phyloP scores from a whole-genome alignment of 495 filamentous ascomycete genomes.

The Neurospora sublineolata region DNA sequence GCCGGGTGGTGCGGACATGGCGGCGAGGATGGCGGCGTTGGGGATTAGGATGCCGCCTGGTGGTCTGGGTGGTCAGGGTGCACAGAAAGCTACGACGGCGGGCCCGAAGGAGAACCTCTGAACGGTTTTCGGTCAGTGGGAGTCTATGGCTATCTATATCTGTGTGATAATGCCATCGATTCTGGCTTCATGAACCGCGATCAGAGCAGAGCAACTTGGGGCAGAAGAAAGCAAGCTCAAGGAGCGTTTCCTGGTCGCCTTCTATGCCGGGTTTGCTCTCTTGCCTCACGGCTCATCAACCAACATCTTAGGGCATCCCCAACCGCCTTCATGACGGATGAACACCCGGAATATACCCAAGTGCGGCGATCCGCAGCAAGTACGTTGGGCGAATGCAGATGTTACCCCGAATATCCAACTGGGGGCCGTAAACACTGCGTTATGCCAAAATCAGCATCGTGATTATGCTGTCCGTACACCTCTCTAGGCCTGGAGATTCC shows the following conservation, averaged over 20 bases:
- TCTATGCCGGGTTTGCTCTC: background rate
- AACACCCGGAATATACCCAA: background rate
- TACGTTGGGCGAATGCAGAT: background rate
- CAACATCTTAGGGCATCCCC: background rate
- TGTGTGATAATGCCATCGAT: background rate
- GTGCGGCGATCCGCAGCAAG: background rate
- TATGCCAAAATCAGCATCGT: background rate
- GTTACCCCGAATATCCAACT: background rate
- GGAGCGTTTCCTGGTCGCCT: background rate
- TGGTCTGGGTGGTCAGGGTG: background rate
- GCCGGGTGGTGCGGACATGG: conserved; percentile 4
- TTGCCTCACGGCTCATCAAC: background rate
- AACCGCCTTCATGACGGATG: background rate
- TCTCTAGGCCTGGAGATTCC: background rate
- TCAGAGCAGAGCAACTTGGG: background rate
- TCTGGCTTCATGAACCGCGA: background rate
- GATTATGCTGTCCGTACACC: no score
- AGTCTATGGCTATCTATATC: no score
- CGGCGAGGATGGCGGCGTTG: conserved; percentile 14
- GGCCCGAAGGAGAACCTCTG: conserved; percentile 17
- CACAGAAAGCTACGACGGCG: background rate
- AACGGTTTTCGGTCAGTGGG: no score
- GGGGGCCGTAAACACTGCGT: background rate
- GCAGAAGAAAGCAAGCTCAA: background rate
- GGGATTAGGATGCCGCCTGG: conserved; percentile 27